These are phyloP conservation scores for Penicillium turbatum DNA, from an alignment of 495 filamentous ascomycete species.

Conservation along the genomic window DNA sequence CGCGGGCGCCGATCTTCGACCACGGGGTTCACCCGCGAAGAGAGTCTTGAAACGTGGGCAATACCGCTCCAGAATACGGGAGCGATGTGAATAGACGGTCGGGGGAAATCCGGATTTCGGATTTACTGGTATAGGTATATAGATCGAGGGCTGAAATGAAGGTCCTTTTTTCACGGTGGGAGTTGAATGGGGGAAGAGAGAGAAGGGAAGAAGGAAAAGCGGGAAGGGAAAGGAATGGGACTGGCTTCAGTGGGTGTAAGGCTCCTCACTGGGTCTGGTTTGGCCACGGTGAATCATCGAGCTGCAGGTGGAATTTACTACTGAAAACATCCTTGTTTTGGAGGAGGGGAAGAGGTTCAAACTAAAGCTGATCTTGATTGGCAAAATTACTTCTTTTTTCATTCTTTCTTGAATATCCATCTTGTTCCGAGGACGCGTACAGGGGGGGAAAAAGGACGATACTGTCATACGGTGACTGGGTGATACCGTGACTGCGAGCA, in stretches of 20 bases:
- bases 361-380: neutral
- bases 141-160: neutral
- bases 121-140: constrained; percentile 3
- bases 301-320: constrained; percentile 5
- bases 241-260: constrained; percentile 12
- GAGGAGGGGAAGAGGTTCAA: neutral
- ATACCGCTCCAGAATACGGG: constrained; percentile 6
- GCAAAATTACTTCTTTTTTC: neutral
- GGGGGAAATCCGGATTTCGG: neutral
- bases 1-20: constrained; percentile 37
- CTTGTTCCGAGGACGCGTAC: neutral
- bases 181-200: constrained; percentile 15
- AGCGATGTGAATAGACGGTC: neutral
- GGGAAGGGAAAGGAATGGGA: constrained; percentile 21
- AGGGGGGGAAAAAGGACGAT: neutral
- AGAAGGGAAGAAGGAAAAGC: constrained; percentile 18
- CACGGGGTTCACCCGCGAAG: constrained; percentile 13
- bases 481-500: constrained; percentile 4
- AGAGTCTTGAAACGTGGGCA: constrained; percentile 14
- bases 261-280: constrained; percentile 11
- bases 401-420: neutral
- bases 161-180: neutral
- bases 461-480: neutral
- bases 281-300: constrained; percentile 14
- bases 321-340: neutral